Evolutionary conservation across 768 basidiomycete species (phyloP).

Genomic region (Tylopilus plumbeoviolaceoides): DNA sequence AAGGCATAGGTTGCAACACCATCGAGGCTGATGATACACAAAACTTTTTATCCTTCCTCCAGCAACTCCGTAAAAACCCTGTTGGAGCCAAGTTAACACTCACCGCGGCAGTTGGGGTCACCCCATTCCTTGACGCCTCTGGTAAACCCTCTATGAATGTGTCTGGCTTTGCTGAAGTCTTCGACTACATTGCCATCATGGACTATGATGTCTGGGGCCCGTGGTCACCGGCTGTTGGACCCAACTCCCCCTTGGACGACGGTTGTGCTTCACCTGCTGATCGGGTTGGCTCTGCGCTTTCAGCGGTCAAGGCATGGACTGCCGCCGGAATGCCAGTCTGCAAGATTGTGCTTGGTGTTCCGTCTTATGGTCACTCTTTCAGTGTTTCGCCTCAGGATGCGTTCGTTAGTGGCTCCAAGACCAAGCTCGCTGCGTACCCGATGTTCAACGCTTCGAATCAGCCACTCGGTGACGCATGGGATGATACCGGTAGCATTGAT

Average conservation of each 20-base stretch:
- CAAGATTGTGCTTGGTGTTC: slow-evolving; percentile 76
- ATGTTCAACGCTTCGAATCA: slow-evolving; percentile 41
- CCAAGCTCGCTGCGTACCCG: slow-evolving; percentile 44
- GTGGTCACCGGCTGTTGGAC: slow-evolving; percentile 56
- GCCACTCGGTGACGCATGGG: slow-evolving; percentile 57
- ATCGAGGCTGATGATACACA: background rate
- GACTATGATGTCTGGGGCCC: slow-evolving; percentile 60
- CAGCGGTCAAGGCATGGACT: slow-evolving; percentile 69
- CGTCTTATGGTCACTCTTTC: slow-evolving; percentile 80
- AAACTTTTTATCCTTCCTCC: background rate
- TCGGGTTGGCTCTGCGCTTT: slow-evolving; percentile 69
- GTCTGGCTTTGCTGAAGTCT: slow-evolving; percentile 61
- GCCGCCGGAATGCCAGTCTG: slow-evolving; percentile 65
- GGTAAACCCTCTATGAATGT: slow-evolving; percentile 66
- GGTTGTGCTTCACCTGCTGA: slow-evolving; percentile 58
- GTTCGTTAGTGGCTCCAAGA: slow-evolving; percentile 30
- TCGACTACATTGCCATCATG: slow-evolving; percentile 66
- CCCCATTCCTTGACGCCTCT: slow-evolving; percentile 58
- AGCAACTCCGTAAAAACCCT: background rate
- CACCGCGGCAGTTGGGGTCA: background rate
- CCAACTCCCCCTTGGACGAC: slow-evolving; percentile 80
- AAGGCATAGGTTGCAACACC: background rate
- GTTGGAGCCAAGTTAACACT: background rate
- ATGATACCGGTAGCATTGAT: slow-evolving; percentile 43
- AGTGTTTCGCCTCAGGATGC: slow-evolving; percentile 37